These are phyloP conservation scores for Aspergillus leporis DNA, from an alignment of 495 filamentous ascomycete genomes.

Conservation along the genomic window DNA sequence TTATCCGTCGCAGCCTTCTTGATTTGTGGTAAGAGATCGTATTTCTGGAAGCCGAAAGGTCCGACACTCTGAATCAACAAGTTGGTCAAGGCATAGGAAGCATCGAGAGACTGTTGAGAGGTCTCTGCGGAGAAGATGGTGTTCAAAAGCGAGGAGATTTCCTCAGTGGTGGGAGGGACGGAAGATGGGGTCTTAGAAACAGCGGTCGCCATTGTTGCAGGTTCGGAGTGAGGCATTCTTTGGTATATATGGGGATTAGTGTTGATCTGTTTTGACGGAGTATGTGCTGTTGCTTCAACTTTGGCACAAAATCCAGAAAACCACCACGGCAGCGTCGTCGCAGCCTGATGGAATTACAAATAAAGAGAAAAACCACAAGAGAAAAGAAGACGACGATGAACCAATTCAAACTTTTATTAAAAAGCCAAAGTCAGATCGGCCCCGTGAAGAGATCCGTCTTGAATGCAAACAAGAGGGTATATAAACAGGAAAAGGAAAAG, in stretches of 20 bases:
- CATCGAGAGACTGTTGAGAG: constrained; percentile 85
- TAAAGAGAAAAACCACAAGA: constrained; percentile 13
- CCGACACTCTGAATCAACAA: constrained; percentile 77
- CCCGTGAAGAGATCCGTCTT: not conserved
- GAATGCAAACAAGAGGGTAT: constrained; percentile 19
- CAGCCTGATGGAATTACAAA: constrained; percentile 4
- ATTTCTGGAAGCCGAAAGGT: constrained; percentile 68
- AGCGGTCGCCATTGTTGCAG: constrained; percentile 57
- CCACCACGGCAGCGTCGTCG: not conserved
- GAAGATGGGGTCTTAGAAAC: constrained; percentile 57
- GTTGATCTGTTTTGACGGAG: not conserved
- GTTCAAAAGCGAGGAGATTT: constrained; percentile 70
- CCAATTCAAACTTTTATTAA: constrained; percentile 7
- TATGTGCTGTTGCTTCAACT: constrained; percentile 2
- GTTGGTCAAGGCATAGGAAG: constrained; percentile 78
- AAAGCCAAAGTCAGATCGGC: not conserved
- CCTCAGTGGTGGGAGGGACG: constrained; percentile 65
- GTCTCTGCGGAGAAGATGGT: constrained; percentile 78
- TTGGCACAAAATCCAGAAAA: not conserved
- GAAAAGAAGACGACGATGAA: constrained; percentile 5
- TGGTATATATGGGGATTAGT: constrained; percentile 5
- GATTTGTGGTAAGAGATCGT: constrained; percentile 68
- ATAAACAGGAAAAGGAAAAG: constrained; percentile 8
- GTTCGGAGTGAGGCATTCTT: constrained; percentile 68
- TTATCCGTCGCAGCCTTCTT: constrained; percentile 91